Percentiles rank a stretch among this genome's conserved stretches.
These are phyloP conservation scores for Pogostemon cablin DNA, from an alignment of 257 asterid species.

Conservation along the genomic window DNA sequence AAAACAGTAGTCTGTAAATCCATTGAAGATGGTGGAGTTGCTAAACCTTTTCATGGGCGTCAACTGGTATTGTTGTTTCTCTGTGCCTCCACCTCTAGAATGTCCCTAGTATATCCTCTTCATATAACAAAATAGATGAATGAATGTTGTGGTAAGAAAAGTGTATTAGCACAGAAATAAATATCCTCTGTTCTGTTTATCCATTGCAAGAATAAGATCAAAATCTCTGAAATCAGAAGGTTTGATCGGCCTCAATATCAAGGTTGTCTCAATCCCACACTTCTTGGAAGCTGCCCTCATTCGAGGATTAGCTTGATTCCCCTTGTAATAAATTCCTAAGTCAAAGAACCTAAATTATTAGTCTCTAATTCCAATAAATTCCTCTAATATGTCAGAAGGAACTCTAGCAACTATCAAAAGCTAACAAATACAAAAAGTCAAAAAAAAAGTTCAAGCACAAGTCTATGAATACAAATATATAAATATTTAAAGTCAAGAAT, in stretches of 20 bases:
- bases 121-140: too few relatives aligned
- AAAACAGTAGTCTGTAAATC: neutral
- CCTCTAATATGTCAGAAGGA: too few relatives aligned
- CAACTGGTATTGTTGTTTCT: constrained; percentile 60
- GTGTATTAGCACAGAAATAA: too few relatives aligned
- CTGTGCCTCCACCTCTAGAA: constrained; percentile 79
- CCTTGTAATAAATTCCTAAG: constrained; percentile 56
- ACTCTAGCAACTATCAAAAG: too few relatives aligned
- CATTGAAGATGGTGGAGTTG: too few relatives aligned
- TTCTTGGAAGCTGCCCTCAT: constrained; percentile 88
- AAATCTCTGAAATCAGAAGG: constrained; percentile 85
- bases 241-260: constrained; percentile 77
- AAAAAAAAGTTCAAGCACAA: too few relatives aligned
- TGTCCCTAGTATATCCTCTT: constrained; percentile 65
- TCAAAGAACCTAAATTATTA: too few relatives aligned
- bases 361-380: too few relatives aligned
- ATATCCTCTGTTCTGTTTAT: constrained; percentile 85
- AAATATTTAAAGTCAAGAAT: too few relatives aligned
- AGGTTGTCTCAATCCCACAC: constrained; percentile 88
- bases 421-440: too few relatives aligned
- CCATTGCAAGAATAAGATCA: constrained; percentile 97
- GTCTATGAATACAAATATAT: too few relatives aligned
- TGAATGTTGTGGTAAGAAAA: too few relatives aligned
- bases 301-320: constrained; percentile 87
- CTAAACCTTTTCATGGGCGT: constrained; percentile 62